Percentiles rank a stretch among this genome's conserved stretches.
Conservation (phyloP, 1,284 basidiomycete genomes). For the Cronartium ribicola region DNA sequence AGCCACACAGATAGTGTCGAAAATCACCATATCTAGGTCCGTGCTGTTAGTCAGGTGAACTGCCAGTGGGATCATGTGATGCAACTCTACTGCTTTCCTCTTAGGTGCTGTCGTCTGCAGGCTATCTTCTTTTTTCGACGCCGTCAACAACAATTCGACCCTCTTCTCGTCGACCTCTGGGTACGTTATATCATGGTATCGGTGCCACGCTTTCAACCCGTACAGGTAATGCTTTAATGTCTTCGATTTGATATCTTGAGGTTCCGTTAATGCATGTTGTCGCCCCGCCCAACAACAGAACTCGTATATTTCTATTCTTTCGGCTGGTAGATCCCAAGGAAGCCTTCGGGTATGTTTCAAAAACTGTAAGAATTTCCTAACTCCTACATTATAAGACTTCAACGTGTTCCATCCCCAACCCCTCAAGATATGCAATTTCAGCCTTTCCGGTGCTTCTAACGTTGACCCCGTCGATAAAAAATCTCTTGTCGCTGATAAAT, state of each 20-base stretch:
- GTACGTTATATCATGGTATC: background rate
- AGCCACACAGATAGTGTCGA: background rate
- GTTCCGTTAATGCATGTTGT: background rate
- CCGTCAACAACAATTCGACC: background rate
- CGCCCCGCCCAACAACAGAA: conserved; percentile 10
- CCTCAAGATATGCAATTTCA: too few relatives aligned
- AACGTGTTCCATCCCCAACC: too few relatives aligned
- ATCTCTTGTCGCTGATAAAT: too few relatives aligned
- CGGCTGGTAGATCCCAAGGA: too few relatives aligned
- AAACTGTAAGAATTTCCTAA: too few relatives aligned
- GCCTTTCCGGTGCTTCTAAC: too few relatives aligned
- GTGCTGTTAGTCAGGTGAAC: background rate
- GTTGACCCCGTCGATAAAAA: too few relatives aligned
- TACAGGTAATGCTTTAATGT: conserved; percentile 5
- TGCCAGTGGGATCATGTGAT: background rate
- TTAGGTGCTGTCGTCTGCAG: background rate
- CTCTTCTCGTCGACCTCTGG: background rate
- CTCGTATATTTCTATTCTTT: too few relatives aligned
- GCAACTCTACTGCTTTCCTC: background rate
- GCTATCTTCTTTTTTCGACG: background rate
- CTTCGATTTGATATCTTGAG: background rate
- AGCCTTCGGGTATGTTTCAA: too few relatives aligned
- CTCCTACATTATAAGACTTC: too few relatives aligned
- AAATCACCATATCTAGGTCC: background rate
- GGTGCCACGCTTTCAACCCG: conserved; percentile 17